These are phyloP conservation scores for Aspergillus ustus DNA, from an alignment of 2,329 filamentous ascomycete species.

Conservation along the genomic window DNA sequence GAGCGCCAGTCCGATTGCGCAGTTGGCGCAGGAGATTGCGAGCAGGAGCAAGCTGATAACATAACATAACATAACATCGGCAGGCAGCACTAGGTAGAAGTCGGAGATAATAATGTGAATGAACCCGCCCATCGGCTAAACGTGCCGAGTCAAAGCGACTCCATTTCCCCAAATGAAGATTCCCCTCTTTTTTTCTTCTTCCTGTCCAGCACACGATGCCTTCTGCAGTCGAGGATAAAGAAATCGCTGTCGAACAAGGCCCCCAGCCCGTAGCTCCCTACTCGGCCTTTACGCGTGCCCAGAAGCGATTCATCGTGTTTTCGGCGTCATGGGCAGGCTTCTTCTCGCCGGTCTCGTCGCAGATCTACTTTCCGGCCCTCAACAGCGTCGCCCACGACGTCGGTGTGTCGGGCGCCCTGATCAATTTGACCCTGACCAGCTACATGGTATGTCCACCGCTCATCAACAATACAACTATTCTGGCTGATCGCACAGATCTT, in stretches of 20 bases:
- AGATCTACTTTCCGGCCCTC: constrained; percentile 51
- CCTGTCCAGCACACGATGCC: background rate
- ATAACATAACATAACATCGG: background rate
- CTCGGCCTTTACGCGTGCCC: background rate
- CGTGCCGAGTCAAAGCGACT: background rate
- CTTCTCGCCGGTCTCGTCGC: constrained; percentile 52
- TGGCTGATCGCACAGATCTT: constrained; percentile 45
- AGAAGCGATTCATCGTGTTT: constrained; percentile 20
- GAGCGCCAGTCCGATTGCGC: constrained; percentile 34
- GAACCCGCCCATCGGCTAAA: background rate
- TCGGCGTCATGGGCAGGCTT: constrained; percentile 42
- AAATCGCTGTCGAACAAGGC: background rate
- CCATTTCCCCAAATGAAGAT: no score
- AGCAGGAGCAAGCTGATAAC: constrained; percentile 12
- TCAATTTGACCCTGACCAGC: constrained; percentile 64
- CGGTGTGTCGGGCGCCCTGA: constrained; percentile 32
- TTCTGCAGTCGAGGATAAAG: background rate
- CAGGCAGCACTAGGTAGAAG: background rate
- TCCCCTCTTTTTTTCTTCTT: background rate
- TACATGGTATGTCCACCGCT: constrained; percentile 64
- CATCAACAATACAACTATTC: no score
- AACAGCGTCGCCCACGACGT: constrained; percentile 39
- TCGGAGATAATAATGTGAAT: background rate
- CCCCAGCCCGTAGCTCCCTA: background rate
- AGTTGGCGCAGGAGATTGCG: constrained; percentile 17